Base-by-base conservation (phyloP, 2,329 filamentous ascomycete species). In the Claviceps sp. region DNA sequence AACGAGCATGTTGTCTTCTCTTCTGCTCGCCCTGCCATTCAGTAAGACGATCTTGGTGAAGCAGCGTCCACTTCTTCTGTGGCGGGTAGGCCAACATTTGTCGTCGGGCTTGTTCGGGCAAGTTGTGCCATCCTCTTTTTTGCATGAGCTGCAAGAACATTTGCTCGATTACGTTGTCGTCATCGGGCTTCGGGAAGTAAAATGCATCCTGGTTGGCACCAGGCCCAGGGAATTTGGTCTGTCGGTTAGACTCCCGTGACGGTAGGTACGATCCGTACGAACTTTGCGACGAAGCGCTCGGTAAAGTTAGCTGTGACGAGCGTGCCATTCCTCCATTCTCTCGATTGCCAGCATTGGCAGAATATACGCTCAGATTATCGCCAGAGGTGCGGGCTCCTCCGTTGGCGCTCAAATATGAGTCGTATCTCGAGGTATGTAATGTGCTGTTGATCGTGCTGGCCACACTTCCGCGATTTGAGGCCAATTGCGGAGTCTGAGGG, bases 71-170 rank as follows among this genome's bases (percentile, higher is more conserved):
- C 70, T 97, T 98, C 75, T 97, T 97, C 57, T 84, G 81, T 8
- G 93, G 80, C 14, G 90, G 88, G 65, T 98, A 97, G 40, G 89
- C 89, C 70, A 93, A 80, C 91, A 98, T 97, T 72, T 97, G 93
- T 56, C 91, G 79, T 59, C 86, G 82, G 34, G 93, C 93, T 71
- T 95, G 89, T 64, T 98, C 93, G 5, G 93, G 93, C 57, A 98
- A 73, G 68, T 94, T 94, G 71, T 95, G 93, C 88, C 90, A 97
- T 58, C 91, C 93, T 70, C 93, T 82, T 71, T 96, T 96, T 63
- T 95, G 87, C 93, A 98, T 97, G 58, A 98, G 73, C 50, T 89
- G 84, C 62, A 90, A 75, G 63, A 97, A 97, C 73, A 95, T 87
- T 63, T 90, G 83, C 65, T 97, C 89, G 46, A 96, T 86, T 14